These are phyloP conservation scores for Leucosporidium scottii DNA, from an alignment of 768 basidiomycete species.

Conservation along the genomic window DNA sequence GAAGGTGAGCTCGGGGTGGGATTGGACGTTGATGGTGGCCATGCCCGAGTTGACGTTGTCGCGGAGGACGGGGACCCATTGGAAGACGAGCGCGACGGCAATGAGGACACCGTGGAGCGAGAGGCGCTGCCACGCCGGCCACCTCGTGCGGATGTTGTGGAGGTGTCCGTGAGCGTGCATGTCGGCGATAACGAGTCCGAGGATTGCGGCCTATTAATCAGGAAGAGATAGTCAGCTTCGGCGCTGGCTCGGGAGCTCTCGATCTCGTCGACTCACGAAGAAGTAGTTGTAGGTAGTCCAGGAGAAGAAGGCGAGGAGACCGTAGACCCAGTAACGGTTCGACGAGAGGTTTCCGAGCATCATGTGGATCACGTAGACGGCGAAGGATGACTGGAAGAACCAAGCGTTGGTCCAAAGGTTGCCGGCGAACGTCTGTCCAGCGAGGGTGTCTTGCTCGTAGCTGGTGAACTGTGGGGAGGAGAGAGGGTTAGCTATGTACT, in stretches of 20 bases:
- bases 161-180: slow-evolving; percentile 39
- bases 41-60: slow-evolving; percentile 39
- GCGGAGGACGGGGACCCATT: slow-evolving; percentile 37
- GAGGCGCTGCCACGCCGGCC: slow-evolving; percentile 34
- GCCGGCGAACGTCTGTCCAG: slow-evolving; percentile 38
- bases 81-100: slow-evolving; percentile 34
- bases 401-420: slow-evolving; percentile 40
- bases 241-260: not conserved
- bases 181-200: slow-evolving; percentile 38
- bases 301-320: slow-evolving; percentile 36
- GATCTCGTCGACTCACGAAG: slow-evolving; percentile 9
- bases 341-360: slow-evolving; percentile 40
- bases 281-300: slow-evolving; percentile 41
- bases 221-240: not conserved
- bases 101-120: slow-evolving; percentile 36
- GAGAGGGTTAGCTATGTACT: not conserved
- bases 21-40: slow-evolving; percentile 35
- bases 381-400: slow-evolving; percentile 39
- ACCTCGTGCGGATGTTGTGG: slow-evolving; percentile 35
- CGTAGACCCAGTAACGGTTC: slow-evolving; percentile 40
- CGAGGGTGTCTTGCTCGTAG: slow-evolving; percentile 35
- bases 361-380: slow-evolving; percentile 37
- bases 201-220: slow-evolving; percentile 27
- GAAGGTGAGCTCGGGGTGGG: slow-evolving; percentile 36
- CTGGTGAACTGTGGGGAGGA: slow-evolving; percentile 33